A percentile compares a stretch with the other conserved stretches of the same genome.
Evolutionary conservation across 1,284 basidiomycete species (phyloP).

Genomic region (Schizopora paradoxa): DNA sequence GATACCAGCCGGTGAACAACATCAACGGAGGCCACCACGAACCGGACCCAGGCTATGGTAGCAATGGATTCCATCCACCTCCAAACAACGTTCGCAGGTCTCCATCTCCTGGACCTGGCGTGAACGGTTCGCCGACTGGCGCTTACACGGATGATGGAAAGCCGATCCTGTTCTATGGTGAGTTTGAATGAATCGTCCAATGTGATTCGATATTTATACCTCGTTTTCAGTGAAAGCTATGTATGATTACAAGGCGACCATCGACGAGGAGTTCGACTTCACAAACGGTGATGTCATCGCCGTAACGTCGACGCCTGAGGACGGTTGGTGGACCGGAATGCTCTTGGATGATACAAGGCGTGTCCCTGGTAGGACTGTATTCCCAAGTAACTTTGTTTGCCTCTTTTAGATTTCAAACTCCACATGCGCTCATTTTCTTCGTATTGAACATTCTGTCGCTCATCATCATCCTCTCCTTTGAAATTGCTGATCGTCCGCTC

Average conservation of each 20-base stretch:
- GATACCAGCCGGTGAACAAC: constrained; percentile 26
- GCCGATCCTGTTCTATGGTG: constrained; percentile 81
- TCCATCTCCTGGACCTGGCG: constrained; percentile 12
- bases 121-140: constrained; percentile 47
- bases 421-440: neutral
- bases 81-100: constrained; percentile 5
- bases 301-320: constrained; percentile 85
- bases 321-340: constrained; percentile 92
- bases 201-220: constrained; percentile 8
- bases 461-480: too few relatives aligned
- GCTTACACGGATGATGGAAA: constrained; percentile 70
- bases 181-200: constrained; percentile 17
- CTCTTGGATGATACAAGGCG: constrained; percentile 81
- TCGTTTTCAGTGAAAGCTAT: constrained; percentile 73
- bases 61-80: constrained; percentile 15
- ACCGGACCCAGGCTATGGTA: constrained; percentile 1
- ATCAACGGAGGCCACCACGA: constrained; percentile 2
- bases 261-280: constrained; percentile 89
- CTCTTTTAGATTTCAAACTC: constrained; percentile 58
- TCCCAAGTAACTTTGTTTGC: constrained; percentile 90
- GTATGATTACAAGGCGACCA: constrained; percentile 86
- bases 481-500: too few relatives aligned
- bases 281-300: constrained; percentile 89
- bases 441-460: too few relatives aligned
- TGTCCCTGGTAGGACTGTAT: constrained; percentile 74